Conservation (phyloP, 345 rosid genomes). For the Eucalyptus curtisii region DNA sequence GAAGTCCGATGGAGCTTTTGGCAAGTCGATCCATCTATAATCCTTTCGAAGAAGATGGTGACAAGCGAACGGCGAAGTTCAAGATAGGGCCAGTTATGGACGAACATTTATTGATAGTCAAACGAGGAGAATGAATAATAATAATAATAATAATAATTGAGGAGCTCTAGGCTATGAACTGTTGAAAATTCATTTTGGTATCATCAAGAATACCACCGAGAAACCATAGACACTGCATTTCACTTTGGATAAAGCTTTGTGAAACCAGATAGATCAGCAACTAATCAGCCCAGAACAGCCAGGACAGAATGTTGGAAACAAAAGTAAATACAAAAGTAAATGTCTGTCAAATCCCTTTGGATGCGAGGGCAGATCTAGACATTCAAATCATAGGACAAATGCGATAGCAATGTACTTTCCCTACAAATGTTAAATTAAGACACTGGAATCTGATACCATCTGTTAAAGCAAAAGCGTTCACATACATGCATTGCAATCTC, state of each 20-base stretch:
- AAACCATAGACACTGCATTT: background rate
- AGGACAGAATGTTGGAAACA: background rate
- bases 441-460: background rate
- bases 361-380: background rate
- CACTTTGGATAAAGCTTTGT: background rate
- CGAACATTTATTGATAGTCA: background rate
- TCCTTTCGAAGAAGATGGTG: background rate
- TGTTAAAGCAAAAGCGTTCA: background rate
- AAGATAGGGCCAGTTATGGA: background rate
- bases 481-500: background rate
- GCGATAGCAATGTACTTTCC: background rate
- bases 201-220: background rate
- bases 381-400: background rate
- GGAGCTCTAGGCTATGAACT: background rate
- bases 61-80: background rate
- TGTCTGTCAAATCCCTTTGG: background rate
- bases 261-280: background rate
- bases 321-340: background rate
- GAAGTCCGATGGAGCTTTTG: background rate
- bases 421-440: background rate
- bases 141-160: background rate
- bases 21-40: background rate
- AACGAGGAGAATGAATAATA: background rate
- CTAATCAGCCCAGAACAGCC: background rate
- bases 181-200: background rate